A percentile compares a stretch with the other conserved stretches of the same genome.
phyloP scores from a whole-genome alignment of 2,329 filamentous ascomycete genomes.

The Talaromyces sp. region DNA sequence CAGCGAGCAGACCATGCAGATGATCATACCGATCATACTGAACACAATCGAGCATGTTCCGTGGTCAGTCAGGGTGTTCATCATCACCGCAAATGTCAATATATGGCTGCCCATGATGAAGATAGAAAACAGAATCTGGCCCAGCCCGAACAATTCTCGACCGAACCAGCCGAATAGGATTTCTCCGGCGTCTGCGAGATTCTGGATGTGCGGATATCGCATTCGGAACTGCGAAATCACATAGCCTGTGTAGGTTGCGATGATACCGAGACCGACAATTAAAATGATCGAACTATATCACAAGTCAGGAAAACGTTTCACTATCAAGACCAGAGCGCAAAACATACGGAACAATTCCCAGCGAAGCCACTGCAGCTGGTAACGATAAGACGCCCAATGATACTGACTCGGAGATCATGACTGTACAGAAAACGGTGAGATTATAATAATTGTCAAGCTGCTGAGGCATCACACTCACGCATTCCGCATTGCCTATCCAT shows the following conservation, averaged over 20 bases:
- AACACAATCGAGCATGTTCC: slow-evolving; percentile 61
- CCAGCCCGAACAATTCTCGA: slow-evolving; percentile 58
- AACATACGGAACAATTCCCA: slow-evolving; percentile 52
- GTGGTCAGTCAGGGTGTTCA: slow-evolving; percentile 60
- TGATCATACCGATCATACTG: slow-evolving; percentile 52
- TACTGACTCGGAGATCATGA: slow-evolving; percentile 58
- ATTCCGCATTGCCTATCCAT: background rate
- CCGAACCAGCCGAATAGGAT: slow-evolving; percentile 59
- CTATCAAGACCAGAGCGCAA: background rate
- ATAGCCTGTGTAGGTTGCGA: slow-evolving; percentile 57
- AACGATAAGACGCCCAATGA: slow-evolving; percentile 55
- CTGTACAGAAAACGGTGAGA: slow-evolving; percentile 17
- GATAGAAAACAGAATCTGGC: slow-evolving; percentile 60
- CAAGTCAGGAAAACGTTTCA: background rate
- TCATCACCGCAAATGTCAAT: slow-evolving; percentile 64
- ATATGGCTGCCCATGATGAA: slow-evolving; percentile 70
- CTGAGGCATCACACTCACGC: background rate
- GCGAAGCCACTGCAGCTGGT: slow-evolving; percentile 48
- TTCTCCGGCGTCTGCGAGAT: slow-evolving; percentile 63
- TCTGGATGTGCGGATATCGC: slow-evolving; percentile 56
- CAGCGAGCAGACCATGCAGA: slow-evolving; percentile 57
- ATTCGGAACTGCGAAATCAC: slow-evolving; percentile 56
- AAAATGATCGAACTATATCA: slow-evolving; percentile 45
- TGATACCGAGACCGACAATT: slow-evolving; percentile 50
- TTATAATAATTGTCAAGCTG: background rate